phyloP scores from a whole-genome alignment of 2,329 filamentous ascomycete species.

The Diaporthe eres region DNA sequence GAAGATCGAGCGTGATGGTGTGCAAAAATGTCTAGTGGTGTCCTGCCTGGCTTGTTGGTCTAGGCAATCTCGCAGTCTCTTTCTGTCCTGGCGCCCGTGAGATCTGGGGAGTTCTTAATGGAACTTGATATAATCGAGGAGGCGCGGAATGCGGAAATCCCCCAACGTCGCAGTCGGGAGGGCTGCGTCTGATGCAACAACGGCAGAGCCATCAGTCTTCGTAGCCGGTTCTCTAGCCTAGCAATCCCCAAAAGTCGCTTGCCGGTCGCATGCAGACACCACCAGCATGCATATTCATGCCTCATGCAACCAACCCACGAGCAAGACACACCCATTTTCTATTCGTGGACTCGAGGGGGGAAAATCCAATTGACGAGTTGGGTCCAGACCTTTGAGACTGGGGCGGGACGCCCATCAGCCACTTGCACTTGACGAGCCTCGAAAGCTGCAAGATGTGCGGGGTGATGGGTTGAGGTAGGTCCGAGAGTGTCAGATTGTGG shows the following conservation, averaged over 20 bases:
- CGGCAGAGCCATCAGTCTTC: slow-evolving; percentile 20
- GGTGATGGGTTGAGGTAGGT: slow-evolving; percentile 21
- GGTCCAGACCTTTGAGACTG: slow-evolving; percentile 27
- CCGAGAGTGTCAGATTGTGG: slow-evolving; percentile 28
- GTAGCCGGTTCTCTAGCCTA: slow-evolving; percentile 20
- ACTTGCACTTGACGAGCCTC: slow-evolving; percentile 29
- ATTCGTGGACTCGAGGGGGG: slow-evolving; percentile 25
- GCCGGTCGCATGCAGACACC: slow-evolving; percentile 26
- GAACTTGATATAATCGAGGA: slow-evolving; percentile 15
- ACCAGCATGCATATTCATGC: slow-evolving; percentile 32
- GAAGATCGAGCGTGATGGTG: slow-evolving; percentile 1
- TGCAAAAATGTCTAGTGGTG: slow-evolving; percentile 8
- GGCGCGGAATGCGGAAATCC: slow-evolving; percentile 13
- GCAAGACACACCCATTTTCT: slow-evolving; percentile 2
- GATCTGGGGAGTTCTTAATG: slow-evolving; percentile 2
- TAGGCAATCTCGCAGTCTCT: slow-evolving; percentile 23
- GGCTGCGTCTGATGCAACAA: slow-evolving; percentile 27
- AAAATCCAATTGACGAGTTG: slow-evolving; percentile 25
- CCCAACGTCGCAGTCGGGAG: slow-evolving; percentile 32
- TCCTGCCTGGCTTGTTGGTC: slow-evolving; percentile 1
- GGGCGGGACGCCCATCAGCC: slow-evolving; percentile 29
- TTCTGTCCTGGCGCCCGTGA: slow-evolving; percentile 6
- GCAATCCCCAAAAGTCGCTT: slow-evolving; percentile 26
- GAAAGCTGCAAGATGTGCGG: slow-evolving; percentile 24
- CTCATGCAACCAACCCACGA: slow-evolving; percentile 27